A percentile compares a stretch with the other conserved stretches of the same genome.
Evolutionary conservation across 768 basidiomycete species (phyloP).

Genomic region (Suillus occidentalis): DNA sequence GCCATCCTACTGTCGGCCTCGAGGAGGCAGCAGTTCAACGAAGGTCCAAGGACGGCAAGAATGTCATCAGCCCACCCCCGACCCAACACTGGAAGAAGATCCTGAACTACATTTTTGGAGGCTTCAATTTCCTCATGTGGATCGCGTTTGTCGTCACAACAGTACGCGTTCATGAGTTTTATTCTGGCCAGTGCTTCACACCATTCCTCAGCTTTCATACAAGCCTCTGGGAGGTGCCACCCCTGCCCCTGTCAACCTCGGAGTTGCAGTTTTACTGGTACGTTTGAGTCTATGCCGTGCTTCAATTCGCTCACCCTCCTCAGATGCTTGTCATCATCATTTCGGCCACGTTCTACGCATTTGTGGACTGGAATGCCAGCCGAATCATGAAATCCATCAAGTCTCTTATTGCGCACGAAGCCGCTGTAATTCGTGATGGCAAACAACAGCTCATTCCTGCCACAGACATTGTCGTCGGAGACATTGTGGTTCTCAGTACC

Average conservation of each 20-base stretch:
- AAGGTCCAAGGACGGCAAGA: slow-evolving; percentile 41
- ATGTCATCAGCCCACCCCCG: slow-evolving; percentile 49
- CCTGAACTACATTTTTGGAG: slow-evolving; percentile 54
- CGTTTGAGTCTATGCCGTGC: slow-evolving; percentile 18
- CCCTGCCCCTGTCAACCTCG: slow-evolving; percentile 46
- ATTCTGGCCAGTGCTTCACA: not conserved
- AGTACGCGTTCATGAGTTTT: slow-evolving; percentile 26
- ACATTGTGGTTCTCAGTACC: slow-evolving; percentile 50
- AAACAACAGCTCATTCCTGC: slow-evolving; percentile 47
- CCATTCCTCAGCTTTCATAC: slow-evolving; percentile 45
- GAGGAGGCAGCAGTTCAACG: slow-evolving; percentile 45
- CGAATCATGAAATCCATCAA: slow-evolving; percentile 57
- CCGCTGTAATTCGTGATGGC: slow-evolving; percentile 53
- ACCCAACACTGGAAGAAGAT: slow-evolving; percentile 50
- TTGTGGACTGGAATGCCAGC: slow-evolving; percentile 50
- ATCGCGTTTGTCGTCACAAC: slow-evolving; percentile 50
- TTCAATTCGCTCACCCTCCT: slow-evolving; percentile 14
- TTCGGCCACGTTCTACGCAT: slow-evolving; percentile 48
- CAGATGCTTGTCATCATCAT: slow-evolving; percentile 43
- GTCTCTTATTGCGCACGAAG: slow-evolving; percentile 59
- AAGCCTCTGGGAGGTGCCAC: slow-evolving; percentile 46
- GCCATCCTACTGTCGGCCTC: slow-evolving; percentile 44
- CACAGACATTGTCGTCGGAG: slow-evolving; percentile 58
- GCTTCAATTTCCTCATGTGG: slow-evolving; percentile 58
- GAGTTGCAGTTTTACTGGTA: slow-evolving; percentile 51